A percentile compares a stretch with the other conserved stretches of the same genome.
phyloP scores from a whole-genome alignment of 1,284 basidiomycete species.

The Mycosarcoma maydis region DNA sequence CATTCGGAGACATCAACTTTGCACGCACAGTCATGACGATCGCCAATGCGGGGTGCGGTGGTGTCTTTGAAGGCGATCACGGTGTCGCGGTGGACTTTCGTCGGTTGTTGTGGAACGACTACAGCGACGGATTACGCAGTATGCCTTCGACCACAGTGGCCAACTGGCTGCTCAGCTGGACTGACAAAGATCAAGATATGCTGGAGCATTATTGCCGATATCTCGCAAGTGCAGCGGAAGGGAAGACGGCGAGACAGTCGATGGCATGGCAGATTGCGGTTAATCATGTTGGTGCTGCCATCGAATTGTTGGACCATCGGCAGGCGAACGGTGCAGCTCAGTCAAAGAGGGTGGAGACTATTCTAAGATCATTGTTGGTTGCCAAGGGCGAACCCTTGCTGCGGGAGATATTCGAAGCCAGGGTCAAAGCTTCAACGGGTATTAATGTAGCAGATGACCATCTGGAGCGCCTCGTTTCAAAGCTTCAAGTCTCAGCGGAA shows the following conservation, averaged over 20 bases:
- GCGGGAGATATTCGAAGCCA: slow-evolving; percentile 6
- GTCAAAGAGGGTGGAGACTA: slow-evolving; percentile 7
- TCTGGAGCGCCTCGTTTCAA: slow-evolving; percentile 7
- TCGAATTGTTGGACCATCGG: not conserved
- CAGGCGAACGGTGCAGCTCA: not conserved
- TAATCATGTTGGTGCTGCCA: slow-evolving; percentile 74
- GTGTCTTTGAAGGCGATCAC: slow-evolving; percentile 68
- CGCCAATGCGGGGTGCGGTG: slow-evolving; percentile 17
- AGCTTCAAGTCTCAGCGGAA: not conserved
- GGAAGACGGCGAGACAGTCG: slow-evolving; percentile 64
- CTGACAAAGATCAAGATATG: slow-evolving; percentile 76
- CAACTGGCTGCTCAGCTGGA: slow-evolving; percentile 76
- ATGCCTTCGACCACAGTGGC: slow-evolving; percentile 33
- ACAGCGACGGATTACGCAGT: slow-evolving; percentile 70
- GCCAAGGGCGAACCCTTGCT: slow-evolving; percentile 20
- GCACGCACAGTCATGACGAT: slow-evolving; percentile 80
- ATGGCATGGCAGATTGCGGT: slow-evolving; percentile 79
- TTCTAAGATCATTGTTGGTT: slow-evolving; percentile 16
- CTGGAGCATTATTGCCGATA: slow-evolving; percentile 71
- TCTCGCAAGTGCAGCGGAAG: slow-evolving; percentile 58
- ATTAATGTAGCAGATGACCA: not conserved
- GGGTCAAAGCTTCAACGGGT: not conserved
- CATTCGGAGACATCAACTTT: slow-evolving; percentile 84
- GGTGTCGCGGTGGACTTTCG: slow-evolving; percentile 84
- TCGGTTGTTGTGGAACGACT: slow-evolving; percentile 84